A percentile compares a stretch with the other conserved stretches of the same genome.
Evolutionary conservation across 2,329 filamentous ascomycete species (phyloP).

Genomic region (Xylaria sp.): DNA sequence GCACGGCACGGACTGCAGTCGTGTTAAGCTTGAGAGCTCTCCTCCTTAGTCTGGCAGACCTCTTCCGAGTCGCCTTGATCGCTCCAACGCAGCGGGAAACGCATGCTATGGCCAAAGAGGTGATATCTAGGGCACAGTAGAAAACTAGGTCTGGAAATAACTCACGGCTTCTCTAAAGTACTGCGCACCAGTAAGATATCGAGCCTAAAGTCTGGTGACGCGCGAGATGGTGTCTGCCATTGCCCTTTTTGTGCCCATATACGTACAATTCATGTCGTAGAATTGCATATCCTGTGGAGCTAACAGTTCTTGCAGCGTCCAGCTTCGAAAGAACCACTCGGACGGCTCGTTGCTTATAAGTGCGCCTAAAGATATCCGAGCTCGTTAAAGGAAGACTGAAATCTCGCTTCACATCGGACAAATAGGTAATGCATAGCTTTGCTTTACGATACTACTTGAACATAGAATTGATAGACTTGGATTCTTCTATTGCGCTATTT

Average conservation of each 20-base stretch:
- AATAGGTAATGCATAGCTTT: constrained; percentile 42
- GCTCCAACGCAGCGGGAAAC: no score
- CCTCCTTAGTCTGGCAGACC: no score
- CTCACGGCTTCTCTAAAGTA: constrained; percentile 27
- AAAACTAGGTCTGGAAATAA: no score
- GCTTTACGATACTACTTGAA: constrained; percentile 43
- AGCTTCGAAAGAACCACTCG: constrained; percentile 28
- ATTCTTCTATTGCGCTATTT: constrained; percentile 44
- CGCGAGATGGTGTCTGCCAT: constrained; percentile 30
- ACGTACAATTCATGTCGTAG: constrained; percentile 33
- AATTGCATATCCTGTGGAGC: constrained; percentile 35
- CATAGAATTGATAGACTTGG: constrained; percentile 41
- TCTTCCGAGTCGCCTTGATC: no score
- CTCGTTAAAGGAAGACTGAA: not conserved
- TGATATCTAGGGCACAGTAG: no score
- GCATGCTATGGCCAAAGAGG: no score
- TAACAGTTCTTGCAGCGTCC: constrained; percentile 24
- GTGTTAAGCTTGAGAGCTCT: no score
- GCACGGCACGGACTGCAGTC: no score
- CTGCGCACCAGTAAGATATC: constrained; percentile 5
- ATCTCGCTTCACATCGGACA: constrained; percentile 34
- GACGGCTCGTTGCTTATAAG: constrained; percentile 2
- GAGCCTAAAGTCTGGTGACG: constrained; percentile 39
- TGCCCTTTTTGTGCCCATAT: constrained; percentile 30
- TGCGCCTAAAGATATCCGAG: constrained; percentile 13